Evolutionary conservation across 164 flowering plant species (phyloP), one percentile per base, ranked within the genome.

Genomic region (Litsea cubeba): DNA sequence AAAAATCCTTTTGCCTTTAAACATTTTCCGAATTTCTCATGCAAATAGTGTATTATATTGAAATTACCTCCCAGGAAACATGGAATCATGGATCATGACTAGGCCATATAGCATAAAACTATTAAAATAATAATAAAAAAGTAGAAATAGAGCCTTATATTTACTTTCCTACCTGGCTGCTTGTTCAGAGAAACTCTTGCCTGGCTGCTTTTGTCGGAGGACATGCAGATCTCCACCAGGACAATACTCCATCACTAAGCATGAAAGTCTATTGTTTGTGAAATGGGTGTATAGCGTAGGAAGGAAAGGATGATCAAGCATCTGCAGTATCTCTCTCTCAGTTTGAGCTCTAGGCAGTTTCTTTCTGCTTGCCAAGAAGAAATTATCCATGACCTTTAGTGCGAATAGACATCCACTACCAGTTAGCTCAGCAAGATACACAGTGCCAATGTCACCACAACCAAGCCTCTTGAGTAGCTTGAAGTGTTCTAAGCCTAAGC

Each of bases 271-370:
- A 35, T 88, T 88, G 12, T 97, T 82, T 1, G 79, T 78, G 74
- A 92, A 90, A 81, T 92, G 86, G 17, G 97, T 82, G 85, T 81
- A 94, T 1, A 93, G 76, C 0, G 94, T 90, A n/a, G 98, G 98
- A 28, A 93, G 92, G 76, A 93, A 93, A 25, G 98, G 98, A 80
- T 93, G 98, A 80, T 93, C 98, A 64, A 93, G 82, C 82, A 89
- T 88, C 74, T 88, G 87, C 71, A 93, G 75, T 32, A 91, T 90
- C 78, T 88, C 90, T 77, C 85, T 84, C 72, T 93, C 98, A 40
- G 97, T 91, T 81, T 88, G 88, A 51, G 91, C 94, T 80, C 97
- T 84, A 10, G 60, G 32, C 79, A 83, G 74, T 76, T 93, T 93
- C 77, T 87, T 90, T 77, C 87, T 84, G 69, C 82, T 83, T 25